These are phyloP conservation scores for Fusarium cicatricum DNA, from an alignment of 2,329 filamentous ascomycete species.

Conservation along the genomic window DNA sequence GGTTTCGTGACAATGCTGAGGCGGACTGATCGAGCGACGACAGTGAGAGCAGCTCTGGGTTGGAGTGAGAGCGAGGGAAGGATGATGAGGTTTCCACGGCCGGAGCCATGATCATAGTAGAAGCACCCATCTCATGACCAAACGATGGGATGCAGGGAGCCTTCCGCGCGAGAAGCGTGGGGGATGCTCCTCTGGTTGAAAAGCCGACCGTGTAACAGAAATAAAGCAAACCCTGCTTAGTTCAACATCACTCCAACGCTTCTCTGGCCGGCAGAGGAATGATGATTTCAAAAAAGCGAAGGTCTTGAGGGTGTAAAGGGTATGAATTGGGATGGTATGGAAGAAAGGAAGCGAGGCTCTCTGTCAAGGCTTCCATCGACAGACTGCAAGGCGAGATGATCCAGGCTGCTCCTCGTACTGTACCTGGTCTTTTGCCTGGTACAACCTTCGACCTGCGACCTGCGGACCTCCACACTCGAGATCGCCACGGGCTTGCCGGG, in stretches of 20 bases:
- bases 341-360: slow-evolving; percentile 26
- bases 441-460: slow-evolving; percentile 30
- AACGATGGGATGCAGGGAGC: slow-evolving; percentile 20
- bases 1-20: slow-evolving; percentile 30
- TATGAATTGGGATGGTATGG: slow-evolving; percentile 26
- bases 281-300: slow-evolving; percentile 8
- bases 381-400: slow-evolving; percentile 25
- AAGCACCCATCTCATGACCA: slow-evolving; percentile 49
- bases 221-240: slow-evolving; percentile 31
- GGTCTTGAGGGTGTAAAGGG: slow-evolving; percentile 3
- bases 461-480: slow-evolving; percentile 36
- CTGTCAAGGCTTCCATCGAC: slow-evolving; percentile 27
- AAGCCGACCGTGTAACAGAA: slow-evolving; percentile 37
- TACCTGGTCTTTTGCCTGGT: slow-evolving; percentile 33
- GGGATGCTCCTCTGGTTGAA: slow-evolving; percentile 31
- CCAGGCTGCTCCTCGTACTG: slow-evolving; percentile 25
- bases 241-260: slow-evolving; percentile 40
- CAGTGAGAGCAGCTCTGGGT: slow-evolving; percentile 44
- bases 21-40: slow-evolving; percentile 41
- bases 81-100: slow-evolving; percentile 45
- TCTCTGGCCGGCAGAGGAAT: slow-evolving; percentile 43
- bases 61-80: slow-evolving; percentile 49
- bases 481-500: slow-evolving; percentile 40
- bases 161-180: slow-evolving; percentile 33
- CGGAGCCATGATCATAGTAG: slow-evolving; percentile 51